Conservation (phyloP, 2,329 filamentous ascomycete genomes). For the Trematosphaeria pertusa region DNA sequence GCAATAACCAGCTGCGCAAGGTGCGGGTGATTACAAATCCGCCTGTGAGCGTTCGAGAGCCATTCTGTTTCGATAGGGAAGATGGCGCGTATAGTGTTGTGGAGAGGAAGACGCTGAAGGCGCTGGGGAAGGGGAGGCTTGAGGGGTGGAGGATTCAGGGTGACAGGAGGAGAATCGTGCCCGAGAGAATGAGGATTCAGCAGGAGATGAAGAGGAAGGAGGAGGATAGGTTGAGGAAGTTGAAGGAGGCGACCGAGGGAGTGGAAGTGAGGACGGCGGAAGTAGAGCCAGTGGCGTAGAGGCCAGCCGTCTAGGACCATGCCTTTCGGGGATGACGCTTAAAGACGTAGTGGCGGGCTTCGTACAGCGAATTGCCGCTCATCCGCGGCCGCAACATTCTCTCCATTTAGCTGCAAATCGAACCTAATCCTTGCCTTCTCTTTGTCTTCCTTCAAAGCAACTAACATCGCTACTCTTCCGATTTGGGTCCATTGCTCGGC, state of each 20-base stretch:
- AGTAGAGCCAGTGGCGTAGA: constrained; percentile 22
- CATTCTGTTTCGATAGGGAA: constrained; percentile 60
- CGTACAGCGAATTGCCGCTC: too few relatives aligned
- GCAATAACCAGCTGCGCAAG: constrained; percentile 56
- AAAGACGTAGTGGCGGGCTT: too few relatives aligned
- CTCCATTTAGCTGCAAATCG: too few relatives aligned
- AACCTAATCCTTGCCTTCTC: too few relatives aligned
- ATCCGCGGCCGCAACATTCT: too few relatives aligned
- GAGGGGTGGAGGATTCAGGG: constrained; percentile 61
- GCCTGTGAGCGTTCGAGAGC: constrained; percentile 59
- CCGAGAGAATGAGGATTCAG: constrained; percentile 56
- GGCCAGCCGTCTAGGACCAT: too few relatives aligned
- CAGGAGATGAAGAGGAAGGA: constrained; percentile 59
- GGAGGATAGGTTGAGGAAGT: constrained; percentile 53
- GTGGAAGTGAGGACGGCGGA: constrained; percentile 19
- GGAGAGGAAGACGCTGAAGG: constrained; percentile 61
- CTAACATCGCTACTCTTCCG: too few relatives aligned
- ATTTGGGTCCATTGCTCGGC: too few relatives aligned
- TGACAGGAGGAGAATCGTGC: constrained; percentile 59
- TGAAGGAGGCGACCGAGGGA: constrained; percentile 24
- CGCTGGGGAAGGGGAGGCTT: constrained; percentile 57
- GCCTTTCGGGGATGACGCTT: too few relatives aligned
- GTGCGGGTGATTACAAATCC: constrained; percentile 64
- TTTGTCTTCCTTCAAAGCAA: too few relatives aligned
- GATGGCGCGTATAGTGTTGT: constrained; percentile 63